Evolutionary conservation across 2,329 filamentous ascomycete genomes (phyloP), one percentile per base, ranked within the genome.

Genomic region (Chaetomiaceae sp.): DNA sequence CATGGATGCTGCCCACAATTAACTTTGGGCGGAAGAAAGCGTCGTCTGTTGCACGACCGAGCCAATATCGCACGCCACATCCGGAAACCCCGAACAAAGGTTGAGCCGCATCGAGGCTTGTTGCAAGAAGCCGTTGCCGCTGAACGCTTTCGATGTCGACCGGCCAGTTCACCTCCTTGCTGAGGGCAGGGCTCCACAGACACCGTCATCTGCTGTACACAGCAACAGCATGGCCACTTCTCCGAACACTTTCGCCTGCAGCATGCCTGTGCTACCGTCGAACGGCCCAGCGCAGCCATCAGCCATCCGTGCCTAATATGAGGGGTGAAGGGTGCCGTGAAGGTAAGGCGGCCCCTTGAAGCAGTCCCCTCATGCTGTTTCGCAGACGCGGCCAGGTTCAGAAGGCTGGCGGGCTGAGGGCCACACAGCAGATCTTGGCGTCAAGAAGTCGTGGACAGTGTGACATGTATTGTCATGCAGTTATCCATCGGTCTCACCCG

Each of bases 381-480:
- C n/a, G n/a, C n/a, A n/a, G n/a, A n/a, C n/a, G n/a, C n/a, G n/a
- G n/a, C n/a, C n/a, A n/a, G n/a, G n/a, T n/a, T n/a, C n/a, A n/a
- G n/a, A n/a, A n/a, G n/a, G n/a, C n/a, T n/a, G n/a, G n/a, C n/a
- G n/a, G n/a, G n/a, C n/a, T n/a, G n/a, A n/a, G n/a, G n/a, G n/a
- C n/a, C n/a, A n/a, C n/a, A n/a, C n/a, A n/a, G n/a, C n/a, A n/a
- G n/a, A n/a, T n/a, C n/a, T n/a, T n/a, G n/a, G n/a, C n/a, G n/a
- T n/a, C n/a, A n/a, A n/a, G n/a, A n/a, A n/a, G n/a, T n/a, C n/a
- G n/a, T n/a, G n/a, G n/a, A n/a, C n/a, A n/a, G n/a, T n/a, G n/a
- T 51, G 31, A 38, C 46, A 52, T 38, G 33, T 33, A 47, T 48
- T 45, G 36, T 25, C 40, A 40, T 57, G 54, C 54, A 37, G 47